Percentiles rank a stretch among this genome's conserved stretches.
phyloP scores from a whole-genome alignment of 371 early-diverging fungal species.

The Funneliformis caledonium region DNA sequence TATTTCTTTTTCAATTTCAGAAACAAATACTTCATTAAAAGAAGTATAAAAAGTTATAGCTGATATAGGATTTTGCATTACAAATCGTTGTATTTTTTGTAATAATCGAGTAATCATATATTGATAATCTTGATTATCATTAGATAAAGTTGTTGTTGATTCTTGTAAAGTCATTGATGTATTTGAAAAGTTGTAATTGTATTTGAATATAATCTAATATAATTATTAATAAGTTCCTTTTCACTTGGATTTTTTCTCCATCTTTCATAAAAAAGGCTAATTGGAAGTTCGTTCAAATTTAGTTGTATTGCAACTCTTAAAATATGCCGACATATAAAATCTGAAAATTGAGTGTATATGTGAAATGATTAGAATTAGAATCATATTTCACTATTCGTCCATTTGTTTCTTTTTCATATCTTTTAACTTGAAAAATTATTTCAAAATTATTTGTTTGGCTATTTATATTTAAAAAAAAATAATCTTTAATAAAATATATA shows the following conservation, averaged over 20 bases:
- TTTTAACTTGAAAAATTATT: slow-evolving; percentile 1
- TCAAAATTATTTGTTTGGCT: too few relatives aligned
- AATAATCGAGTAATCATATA: neutral
- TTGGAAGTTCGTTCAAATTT: slow-evolving; percentile 12
- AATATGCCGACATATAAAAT: slow-evolving; percentile 1
- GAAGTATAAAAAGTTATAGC: neutral
- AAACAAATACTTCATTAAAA: neutral
- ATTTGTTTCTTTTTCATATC: neutral
- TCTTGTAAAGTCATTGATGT: too few relatives aligned
- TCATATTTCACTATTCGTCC: too few relatives aligned
- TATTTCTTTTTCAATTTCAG: neutral
- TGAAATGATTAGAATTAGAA: neutral
- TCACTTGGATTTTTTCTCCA: slow-evolving; percentile 2
- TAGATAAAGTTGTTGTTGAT: too few relatives aligned
- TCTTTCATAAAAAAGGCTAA: neutral
- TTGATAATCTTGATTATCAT: too few relatives aligned
- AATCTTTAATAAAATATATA: too few relatives aligned
- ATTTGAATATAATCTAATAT: neutral
- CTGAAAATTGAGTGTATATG: neutral
- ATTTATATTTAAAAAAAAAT: too few relatives aligned
- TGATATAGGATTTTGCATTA: neutral
- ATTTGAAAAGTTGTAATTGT: too few relatives aligned
- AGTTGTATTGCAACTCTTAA: slow-evolving; percentile 1
- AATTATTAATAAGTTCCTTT: neutral
- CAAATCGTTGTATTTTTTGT: neutral